Evolutionary conservation across 2,329 filamentous ascomycete genomes (phyloP).

Genomic region (Westerdykella sp.): DNA sequence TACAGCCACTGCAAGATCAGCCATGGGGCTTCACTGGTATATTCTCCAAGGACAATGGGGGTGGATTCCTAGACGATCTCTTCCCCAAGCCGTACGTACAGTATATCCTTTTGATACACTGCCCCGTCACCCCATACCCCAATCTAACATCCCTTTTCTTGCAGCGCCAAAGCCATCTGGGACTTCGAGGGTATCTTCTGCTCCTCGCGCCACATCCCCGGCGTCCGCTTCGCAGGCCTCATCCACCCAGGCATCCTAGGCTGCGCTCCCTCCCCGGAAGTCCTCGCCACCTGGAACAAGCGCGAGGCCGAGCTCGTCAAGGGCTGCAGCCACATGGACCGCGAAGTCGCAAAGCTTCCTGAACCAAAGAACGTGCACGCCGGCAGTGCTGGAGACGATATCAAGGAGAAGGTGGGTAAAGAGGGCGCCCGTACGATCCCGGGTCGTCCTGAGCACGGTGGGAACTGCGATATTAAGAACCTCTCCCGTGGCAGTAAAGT

Average conservation of each 20-base stretch:
- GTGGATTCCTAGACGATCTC: conserved; percentile 80
- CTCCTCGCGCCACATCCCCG: conserved; percentile 65
- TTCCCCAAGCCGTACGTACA: conserved; percentile 68
- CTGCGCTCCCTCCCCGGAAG: conserved; percentile 72
- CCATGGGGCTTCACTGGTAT: conserved; percentile 89
- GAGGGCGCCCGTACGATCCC: conserved; percentile 85
- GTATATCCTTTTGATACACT: conserved; percentile 17
- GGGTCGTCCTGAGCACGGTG: conserved; percentile 76
- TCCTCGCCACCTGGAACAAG: conserved; percentile 76
- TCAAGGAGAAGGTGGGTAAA: conserved; percentile 61
- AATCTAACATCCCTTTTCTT: not conserved
- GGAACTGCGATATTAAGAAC: conserved; percentile 90
- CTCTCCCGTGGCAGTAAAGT: conserved; percentile 72
- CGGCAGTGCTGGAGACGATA: conserved; percentile 53
- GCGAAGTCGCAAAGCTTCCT: conserved; percentile 72
- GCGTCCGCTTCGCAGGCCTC: conserved; percentile 79
- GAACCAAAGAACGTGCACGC: conserved; percentile 66
- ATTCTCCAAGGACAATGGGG: conserved; percentile 75
- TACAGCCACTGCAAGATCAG: conserved; percentile 77
- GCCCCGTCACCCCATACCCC: too few species aligned
- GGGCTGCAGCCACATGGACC: conserved; percentile 56
- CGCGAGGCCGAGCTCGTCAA: conserved; percentile 76
- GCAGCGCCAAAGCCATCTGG: conserved; percentile 67
- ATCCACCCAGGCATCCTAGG: conserved; percentile 91
- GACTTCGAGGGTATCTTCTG: conserved; percentile 75